These are phyloP conservation scores for Medicago arabica DNA, from an alignment of 306 rosid genomes.

Conservation along the genomic window DNA sequence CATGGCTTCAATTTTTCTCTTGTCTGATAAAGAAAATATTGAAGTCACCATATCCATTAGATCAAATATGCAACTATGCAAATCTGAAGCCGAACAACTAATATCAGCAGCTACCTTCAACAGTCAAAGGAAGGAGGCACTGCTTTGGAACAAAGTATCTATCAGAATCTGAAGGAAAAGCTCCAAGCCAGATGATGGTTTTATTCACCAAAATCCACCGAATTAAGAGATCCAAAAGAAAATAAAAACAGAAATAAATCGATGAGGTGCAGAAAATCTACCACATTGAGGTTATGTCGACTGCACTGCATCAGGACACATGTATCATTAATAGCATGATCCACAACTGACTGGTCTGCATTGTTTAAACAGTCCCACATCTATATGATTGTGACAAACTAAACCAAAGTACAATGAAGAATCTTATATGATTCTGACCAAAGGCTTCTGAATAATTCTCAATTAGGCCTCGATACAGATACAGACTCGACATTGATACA, in stretches of 20 bases:
- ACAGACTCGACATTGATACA: not conserved
- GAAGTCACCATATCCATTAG: slow-evolving; percentile 19
- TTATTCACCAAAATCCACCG: slow-evolving; percentile 27
- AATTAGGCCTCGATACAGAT: not conserved
- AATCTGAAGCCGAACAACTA: slow-evolving; percentile 23
- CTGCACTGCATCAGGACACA: slow-evolving; percentile 89
- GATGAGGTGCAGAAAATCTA: slow-evolving; percentile 34
- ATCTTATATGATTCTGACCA: slow-evolving; percentile 1
- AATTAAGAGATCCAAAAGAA: slow-evolving; percentile 19
- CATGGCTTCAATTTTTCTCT: slow-evolving; percentile 74
- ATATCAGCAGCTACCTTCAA: slow-evolving; percentile 59
- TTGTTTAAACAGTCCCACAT: slow-evolving; percentile 14
- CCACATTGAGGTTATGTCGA: slow-evolving; percentile 94
- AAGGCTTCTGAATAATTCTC: not conserved
- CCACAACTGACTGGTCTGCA: slow-evolving; percentile 87
- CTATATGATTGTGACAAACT: slow-evolving; percentile 19
- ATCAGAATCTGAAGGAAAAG: slow-evolving; percentile 79
- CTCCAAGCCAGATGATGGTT: slow-evolving; percentile 64
- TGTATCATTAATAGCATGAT: slow-evolving; percentile 80
- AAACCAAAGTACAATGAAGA: slow-evolving; percentile 15
- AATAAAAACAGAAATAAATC: slow-evolving; percentile 2
- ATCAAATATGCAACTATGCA: slow-evolving; percentile 2
- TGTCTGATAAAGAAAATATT: slow-evolving; percentile 57
- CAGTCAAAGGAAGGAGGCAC: slow-evolving; percentile 85
- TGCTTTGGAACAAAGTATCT: slow-evolving; percentile 73